Conservation (phyloP, 2,329 filamentous ascomycete species). For the Microdochium trichocladiopsis region DNA sequence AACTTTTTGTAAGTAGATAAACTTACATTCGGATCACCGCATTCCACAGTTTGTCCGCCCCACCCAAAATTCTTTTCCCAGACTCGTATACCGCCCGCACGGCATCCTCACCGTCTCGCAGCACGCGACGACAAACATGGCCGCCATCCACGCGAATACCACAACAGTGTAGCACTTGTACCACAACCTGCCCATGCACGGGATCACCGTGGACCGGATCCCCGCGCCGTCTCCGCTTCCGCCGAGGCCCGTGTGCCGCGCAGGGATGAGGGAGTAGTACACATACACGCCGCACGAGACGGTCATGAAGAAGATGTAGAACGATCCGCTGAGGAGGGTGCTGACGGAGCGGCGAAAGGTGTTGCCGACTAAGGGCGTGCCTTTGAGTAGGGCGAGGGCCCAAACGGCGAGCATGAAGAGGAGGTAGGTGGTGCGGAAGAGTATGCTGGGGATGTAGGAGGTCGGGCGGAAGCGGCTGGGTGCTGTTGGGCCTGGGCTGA, state of each 20-base stretch:
- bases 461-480: conserved; percentile 1
- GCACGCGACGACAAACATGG: conserved; percentile 7
- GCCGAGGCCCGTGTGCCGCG: conserved; percentile 4
- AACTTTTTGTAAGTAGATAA: not conserved
- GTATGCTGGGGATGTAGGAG: conserved; percentile 5
- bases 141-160: conserved; percentile 4
- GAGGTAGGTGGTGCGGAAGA: conserved; percentile 6
- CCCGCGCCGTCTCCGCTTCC: not conserved
- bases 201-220: conserved; percentile 13
- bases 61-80: not conserved
- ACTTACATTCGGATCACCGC: not conserved
- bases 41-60: not conserved
- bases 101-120: conserved; percentile 11
- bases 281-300: conserved; percentile 4
- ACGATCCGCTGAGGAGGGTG: conserved; percentile 4
- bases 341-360: conserved; percentile 1
- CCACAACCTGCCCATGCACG: conserved; percentile 13
- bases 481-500: not conserved
- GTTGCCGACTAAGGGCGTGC: not conserved
- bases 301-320: conserved; percentile 10
- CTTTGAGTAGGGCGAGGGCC: not conserved
- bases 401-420: conserved; percentile 2
- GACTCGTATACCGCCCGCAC: conserved; percentile 13
- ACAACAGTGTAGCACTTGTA: conserved; percentile 15
- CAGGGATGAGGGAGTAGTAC: conserved; percentile 6